A percentile compares a stretch with the other conserved stretches of the same genome.
Conservation (phyloP, 805 yeast genomes). For the Kazachstania africana region DNA sequence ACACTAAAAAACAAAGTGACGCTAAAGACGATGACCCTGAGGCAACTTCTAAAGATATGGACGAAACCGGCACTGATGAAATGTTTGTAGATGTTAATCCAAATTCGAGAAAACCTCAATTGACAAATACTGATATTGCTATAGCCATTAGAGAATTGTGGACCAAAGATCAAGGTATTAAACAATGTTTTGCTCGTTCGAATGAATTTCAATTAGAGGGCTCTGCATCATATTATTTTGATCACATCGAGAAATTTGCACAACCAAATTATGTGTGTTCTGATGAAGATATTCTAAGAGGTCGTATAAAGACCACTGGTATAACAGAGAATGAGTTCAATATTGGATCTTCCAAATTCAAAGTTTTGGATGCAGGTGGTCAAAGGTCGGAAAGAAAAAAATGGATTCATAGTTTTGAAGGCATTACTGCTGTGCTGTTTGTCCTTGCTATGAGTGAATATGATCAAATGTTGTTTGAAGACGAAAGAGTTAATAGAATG, state of each 20-base stretch:
- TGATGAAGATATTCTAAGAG: slow-evolving; percentile 77
- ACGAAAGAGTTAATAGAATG: slow-evolving; percentile 79
- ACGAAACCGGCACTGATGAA: slow-evolving; percentile 15
- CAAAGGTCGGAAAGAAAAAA: slow-evolving; percentile 83
- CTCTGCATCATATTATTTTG: slow-evolving; percentile 72
- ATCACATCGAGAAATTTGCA: slow-evolving; percentile 54
- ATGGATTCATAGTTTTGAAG: slow-evolving; percentile 93
- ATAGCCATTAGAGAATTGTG: slow-evolving; percentile 59
- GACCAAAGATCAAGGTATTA: slow-evolving; percentile 58
- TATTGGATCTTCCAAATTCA: slow-evolving; percentile 53
- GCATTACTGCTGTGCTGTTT: slow-evolving; percentile 76
- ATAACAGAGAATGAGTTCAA: slow-evolving; percentile 77
- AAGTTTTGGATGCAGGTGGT: slow-evolving; percentile 92
- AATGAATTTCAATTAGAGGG: slow-evolving; percentile 80
- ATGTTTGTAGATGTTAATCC: slow-evolving; percentile 9
- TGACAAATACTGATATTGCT: slow-evolving; percentile 48
- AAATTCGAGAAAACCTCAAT: slow-evolving; percentile 4
- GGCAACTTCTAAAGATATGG: slow-evolving; percentile 18
- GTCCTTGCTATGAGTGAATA: slow-evolving; percentile 87
- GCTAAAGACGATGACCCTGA: slow-evolving; percentile 7
- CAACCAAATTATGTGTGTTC: slow-evolving; percentile 54
- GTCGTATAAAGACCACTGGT: slow-evolving; percentile 92
- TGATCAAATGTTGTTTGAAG: slow-evolving; percentile 87
- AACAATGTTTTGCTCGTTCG: slow-evolving; percentile 42
- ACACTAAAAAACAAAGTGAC: slow-evolving; percentile 2